Evolutionary conservation across 106 monocot genomes (phyloP), one percentile per base, ranked within the genome.

Genomic region (Allium cepa): DNA sequence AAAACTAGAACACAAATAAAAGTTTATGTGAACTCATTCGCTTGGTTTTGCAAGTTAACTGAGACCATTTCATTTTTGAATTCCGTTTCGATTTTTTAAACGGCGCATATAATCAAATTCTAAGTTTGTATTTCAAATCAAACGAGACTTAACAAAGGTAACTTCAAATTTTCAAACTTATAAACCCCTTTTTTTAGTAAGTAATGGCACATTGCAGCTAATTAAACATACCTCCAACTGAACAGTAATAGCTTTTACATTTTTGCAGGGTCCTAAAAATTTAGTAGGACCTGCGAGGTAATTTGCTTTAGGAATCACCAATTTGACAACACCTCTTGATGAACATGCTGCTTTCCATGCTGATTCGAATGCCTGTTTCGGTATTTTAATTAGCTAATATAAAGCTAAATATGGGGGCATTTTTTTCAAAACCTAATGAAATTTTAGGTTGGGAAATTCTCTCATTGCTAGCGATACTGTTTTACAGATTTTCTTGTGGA

Each of bases 271-370:
- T 6, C 80, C 76, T 1, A 11, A 16, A 61, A 81, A 81, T 66
- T 72, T 72, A n/a, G 72, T 14, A 0, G 76, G 80, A 8, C 75
- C 72, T 9, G 71, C n/a, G 56, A 76, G 68, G 45, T 81, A 81
- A 17, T 52, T 76, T 46, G 68, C 71, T 3, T 14, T 3, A 8
- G 80, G 76, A 49, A 81, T 56, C 10, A n/a, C 26, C 12, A 81
- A 17, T 12, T 49, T 81, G 8, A 76, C 80, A 0, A 8, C 16
- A 17, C 76, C 80, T 9, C 60, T 61, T 0, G 80, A 71, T 3
- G 60, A 71, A 16, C 80, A 81, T 3, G 76, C 76, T 3, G 68
- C 80, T 17, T 45, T n/a, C 80, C 76, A 81, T 14, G 72, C 72
- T 16, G n/a, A 36, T 68, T 68, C n/a, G 52, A 81, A 81, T n/a